Evolutionary conservation across 2,329 filamentous ascomycete species (phyloP).

Genomic region (Monilinia fructicola): DNA sequence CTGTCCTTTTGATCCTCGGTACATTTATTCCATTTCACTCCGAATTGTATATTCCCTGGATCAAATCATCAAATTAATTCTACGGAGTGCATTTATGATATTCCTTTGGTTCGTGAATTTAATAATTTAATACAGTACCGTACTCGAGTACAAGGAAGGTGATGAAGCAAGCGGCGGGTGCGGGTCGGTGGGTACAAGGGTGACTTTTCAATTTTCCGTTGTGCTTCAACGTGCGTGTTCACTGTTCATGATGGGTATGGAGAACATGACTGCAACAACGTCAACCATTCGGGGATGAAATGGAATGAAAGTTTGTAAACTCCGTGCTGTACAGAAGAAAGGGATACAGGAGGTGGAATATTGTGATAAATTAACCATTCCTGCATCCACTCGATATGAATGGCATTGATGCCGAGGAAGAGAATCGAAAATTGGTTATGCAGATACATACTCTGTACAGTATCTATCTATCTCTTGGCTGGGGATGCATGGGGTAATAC

Average conservation of each 20-base stretch:
- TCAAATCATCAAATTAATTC: neutral
- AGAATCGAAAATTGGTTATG: neutral
- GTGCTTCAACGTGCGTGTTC: neutral
- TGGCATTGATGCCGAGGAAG: neutral
- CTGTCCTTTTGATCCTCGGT: neutral
- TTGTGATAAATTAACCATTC: slow-evolving; percentile 2
- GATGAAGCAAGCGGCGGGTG: too few species aligned
- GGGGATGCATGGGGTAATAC: neutral
- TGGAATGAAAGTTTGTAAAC: neutral
- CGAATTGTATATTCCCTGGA: too few species aligned
- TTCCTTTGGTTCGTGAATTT: neutral
- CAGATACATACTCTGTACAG: too few species aligned
- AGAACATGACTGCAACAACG: slow-evolving; percentile 14
- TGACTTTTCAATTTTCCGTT: slow-evolving; percentile 7
- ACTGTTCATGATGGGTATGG: neutral
- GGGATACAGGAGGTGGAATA: neutral
- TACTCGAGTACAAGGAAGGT: neutral
- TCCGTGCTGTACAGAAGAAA: neutral
- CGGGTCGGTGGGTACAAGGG: neutral
- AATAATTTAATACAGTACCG: too few species aligned
- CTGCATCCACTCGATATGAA: neutral
- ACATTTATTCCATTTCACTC: neutral
- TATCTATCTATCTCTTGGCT: too few species aligned
- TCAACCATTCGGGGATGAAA: neutral
- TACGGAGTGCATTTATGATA: neutral